These are phyloP conservation scores for Nicotiana paniculata DNA, from an alignment of 257 asterid species.

Conservation along the genomic window DNA sequence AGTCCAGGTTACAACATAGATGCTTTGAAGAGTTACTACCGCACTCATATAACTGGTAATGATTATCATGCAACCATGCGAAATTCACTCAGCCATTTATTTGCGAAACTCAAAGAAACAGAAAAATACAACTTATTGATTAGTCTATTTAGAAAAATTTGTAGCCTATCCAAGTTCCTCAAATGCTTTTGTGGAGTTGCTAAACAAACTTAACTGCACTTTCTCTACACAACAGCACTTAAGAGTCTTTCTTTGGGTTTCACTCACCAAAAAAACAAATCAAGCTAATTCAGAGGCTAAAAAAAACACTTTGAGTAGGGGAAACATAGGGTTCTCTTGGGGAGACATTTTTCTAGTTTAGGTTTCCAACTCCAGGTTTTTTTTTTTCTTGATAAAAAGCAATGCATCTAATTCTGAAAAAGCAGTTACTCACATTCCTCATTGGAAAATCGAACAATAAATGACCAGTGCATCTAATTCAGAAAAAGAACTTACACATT, in stretches of 20 bases:
- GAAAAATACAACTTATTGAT: neutral
- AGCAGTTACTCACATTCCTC: neutral
- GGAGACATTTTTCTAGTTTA: neutral
- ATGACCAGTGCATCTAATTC: neutral
- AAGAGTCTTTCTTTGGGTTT: neutral
- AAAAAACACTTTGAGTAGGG: neutral
- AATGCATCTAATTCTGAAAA: conserved; percentile 1
- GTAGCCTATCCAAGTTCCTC: neutral
- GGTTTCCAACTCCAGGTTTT: neutral
- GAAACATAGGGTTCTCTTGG: neutral
- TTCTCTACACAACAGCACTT: neutral
- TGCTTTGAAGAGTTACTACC: neutral
- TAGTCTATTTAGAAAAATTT: neutral
- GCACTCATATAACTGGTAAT: neutral
- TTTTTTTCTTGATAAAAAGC: neutral
- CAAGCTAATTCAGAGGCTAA: neutral
- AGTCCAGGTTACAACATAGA: neutral
- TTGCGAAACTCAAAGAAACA: neutral
- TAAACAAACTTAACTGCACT: neutral
- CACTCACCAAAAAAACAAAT: neutral
- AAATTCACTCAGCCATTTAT: neutral
- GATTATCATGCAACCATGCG: neutral
- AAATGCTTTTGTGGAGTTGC: neutral
- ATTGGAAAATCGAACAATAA: neutral
- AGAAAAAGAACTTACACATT: neutral